A percentile compares a stretch with the other conserved stretches of the same genome.
Conservation (phyloP, 208 protist genomes). For the Wallacemonas sp. region DNA sequence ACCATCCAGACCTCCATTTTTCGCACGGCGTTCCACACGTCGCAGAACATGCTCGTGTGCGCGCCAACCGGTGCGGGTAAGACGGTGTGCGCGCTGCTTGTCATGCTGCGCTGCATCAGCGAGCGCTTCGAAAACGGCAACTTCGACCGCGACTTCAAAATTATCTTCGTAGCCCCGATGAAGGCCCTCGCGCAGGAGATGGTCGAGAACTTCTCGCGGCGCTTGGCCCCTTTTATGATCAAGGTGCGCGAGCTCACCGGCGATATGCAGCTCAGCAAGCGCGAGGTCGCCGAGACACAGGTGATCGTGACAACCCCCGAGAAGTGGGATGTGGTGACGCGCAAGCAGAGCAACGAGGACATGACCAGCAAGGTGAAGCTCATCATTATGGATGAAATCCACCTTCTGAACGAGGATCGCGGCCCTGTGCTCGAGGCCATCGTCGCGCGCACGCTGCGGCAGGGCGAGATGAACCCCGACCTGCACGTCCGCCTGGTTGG, state of each 20-base stretch:
- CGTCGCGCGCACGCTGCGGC: conserved; percentile 96
- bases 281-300: conserved; percentile 96
- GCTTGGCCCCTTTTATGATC: conserved; percentile 91
- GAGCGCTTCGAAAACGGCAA: conserved; percentile 89
- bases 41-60: conserved; percentile 99
- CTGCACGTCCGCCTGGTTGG: conserved; percentile 95
- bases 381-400: conserved; percentile 99
- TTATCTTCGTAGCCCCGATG: conserved; percentile 99
- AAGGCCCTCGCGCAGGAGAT: conserved; percentile 99
- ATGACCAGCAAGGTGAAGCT: conserved; percentile 90
- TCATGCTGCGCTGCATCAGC: conserved; percentile 95
- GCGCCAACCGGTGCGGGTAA: conserved; percentile 99
- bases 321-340: conserved; percentile 99
- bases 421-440: conserved; percentile 98
- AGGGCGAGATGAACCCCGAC: conserved; percentile 92
- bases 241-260: conserved; percentile 98
- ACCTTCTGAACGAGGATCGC: conserved; percentile 98
- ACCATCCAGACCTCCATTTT: conserved; percentile 96
- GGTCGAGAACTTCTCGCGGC: conserved; percentile 94
- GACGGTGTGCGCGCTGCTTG: conserved; percentile 97
- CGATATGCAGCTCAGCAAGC: conserved; percentile 99
- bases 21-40: conserved; percentile 95
- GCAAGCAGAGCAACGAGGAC: conserved; percentile 97
- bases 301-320: conserved; percentile 99
- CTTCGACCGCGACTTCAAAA: conserved; percentile 96